phyloP scores from a whole-genome alignment of 805 yeast species.

The Metschnikowia matae region DNA sequence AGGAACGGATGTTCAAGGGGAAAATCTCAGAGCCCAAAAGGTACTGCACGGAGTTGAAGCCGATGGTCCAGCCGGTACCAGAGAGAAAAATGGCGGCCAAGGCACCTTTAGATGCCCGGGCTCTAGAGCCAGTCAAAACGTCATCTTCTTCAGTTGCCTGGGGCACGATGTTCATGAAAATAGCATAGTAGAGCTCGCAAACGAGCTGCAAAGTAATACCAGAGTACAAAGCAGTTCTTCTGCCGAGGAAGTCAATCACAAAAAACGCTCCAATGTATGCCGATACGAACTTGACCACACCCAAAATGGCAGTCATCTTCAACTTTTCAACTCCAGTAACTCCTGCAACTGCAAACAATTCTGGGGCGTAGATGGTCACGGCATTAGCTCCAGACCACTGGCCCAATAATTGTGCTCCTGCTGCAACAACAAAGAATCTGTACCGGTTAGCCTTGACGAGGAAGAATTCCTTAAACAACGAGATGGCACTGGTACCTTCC shows the following conservation, averaged over 20 bases:
- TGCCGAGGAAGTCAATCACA: constrained; percentile 50
- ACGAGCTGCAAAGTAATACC: constrained; percentile 46
- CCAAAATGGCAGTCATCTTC: constrained; percentile 49
- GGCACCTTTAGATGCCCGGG: constrained; percentile 43
- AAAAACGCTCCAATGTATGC: constrained; percentile 52
- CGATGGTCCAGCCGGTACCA: constrained; percentile 58
- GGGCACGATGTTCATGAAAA: constrained; percentile 44
- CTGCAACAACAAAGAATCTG: constrained; percentile 42
- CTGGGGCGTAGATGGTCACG: constrained; percentile 54
- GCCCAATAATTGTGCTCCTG: constrained; percentile 43
- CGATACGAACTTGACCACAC: constrained; percentile 48
- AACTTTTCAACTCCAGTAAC: constrained; percentile 38
- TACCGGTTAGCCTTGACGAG: constrained; percentile 39
- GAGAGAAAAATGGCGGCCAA: constrained; percentile 46
- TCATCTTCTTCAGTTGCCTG: constrained; percentile 32
- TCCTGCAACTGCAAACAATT: constrained; percentile 47
- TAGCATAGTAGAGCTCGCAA: constrained; percentile 44
- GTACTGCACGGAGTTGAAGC: constrained; percentile 55
- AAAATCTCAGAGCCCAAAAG: constrained; percentile 52
- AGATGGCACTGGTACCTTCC: constrained; percentile 14
- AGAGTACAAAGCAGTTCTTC: constrained; percentile 46
- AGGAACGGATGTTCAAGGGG: constrained; percentile 47
- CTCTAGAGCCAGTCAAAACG: constrained; percentile 26
- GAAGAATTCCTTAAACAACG: constrained; percentile 32
- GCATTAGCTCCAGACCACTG: constrained; percentile 63